Base-by-base conservation (phyloP, 352 stramenopile species). In the Phytopythium kandeliae region DNA sequence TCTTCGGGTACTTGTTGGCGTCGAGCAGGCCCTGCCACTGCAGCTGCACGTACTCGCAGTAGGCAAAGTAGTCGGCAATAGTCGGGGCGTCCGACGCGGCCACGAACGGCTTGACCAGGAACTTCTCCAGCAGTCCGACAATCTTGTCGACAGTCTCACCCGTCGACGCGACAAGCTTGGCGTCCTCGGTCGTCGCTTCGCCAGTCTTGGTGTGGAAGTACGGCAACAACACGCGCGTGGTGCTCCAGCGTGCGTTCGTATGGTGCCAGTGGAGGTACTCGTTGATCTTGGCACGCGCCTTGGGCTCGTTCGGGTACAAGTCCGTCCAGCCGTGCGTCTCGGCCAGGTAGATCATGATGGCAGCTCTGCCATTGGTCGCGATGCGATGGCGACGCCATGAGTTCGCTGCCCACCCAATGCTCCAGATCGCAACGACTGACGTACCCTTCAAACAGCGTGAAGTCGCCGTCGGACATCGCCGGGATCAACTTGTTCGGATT, bases 181-280 rank as follows among this genome's bases (percentile, higher is more conserved):
- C 8, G 24, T 48, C 42, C 24, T 48, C 42, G 19, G 22, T 8
- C 7, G 42, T 48, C 24, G 42, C 42, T 9, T 25, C 10, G 42
- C 25, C 42, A 11, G n/a, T 0, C 13, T 48, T 48, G 42, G 42
- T 35, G 42, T 48, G 42, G 42, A 36, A 16, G 42, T 48, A 25
- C 25, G 42, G 42, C 42, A 48, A 24, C 24, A 48, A 13, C 26
- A 48, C 26, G 42, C 42, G 42, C 42, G 42, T 24, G 25, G 43
- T 49, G 43, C 9, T 11, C 43, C 26, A 37, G 35, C 15, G 36
- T 17, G 43, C 62, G 40, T 33, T 76, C 43, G 65, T 83, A 70
- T 88, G 77, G 59, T 88, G 77, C 77, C 77, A 88, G 63, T 81
- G 63, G 30, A 87, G 55, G 53, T 80, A 84, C 62, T 88, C 36